These are phyloP conservation scores for Talaromyces sp. DNA, from an alignment of 2,329 filamentous ascomycete genomes.

Conservation along the genomic window DNA sequence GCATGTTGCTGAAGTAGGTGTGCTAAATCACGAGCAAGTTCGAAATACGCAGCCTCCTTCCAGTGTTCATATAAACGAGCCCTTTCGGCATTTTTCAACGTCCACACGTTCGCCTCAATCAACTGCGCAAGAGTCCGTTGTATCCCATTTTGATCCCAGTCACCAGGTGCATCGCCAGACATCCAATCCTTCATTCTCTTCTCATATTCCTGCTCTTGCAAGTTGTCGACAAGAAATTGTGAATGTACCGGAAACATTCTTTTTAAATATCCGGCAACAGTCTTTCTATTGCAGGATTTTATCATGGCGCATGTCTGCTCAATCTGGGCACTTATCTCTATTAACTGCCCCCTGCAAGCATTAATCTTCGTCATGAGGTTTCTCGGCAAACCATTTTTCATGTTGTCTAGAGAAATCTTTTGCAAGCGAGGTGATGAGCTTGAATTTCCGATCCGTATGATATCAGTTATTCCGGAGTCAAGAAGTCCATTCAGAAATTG, in stretches of 20 bases:
- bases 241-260: neutral
- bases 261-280: neutral
- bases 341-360: neutral
- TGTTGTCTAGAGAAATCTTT: neutral
- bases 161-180: neutral
- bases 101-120: neutral
- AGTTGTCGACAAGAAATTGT: neutral
- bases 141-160: neutral
- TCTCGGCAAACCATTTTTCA: neutral
- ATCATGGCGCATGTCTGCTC: neutral
- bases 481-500: neutral
- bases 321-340: neutral
- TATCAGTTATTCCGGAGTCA: neutral
- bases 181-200: neutral
- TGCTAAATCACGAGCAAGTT: neutral
- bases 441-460: neutral
- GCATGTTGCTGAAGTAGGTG: neutral
- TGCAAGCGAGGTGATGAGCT: neutral
- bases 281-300: neutral
- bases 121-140: neutral
- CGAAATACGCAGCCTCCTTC: neutral
- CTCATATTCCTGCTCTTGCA: neutral
- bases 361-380: neutral
- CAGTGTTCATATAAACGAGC: neutral
- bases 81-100: neutral